Evolutionary conservation across 768 basidiomycete species (phyloP), one percentile per base, ranked within the genome.

Genomic region (Sporobolomyces phaffii): DNA sequence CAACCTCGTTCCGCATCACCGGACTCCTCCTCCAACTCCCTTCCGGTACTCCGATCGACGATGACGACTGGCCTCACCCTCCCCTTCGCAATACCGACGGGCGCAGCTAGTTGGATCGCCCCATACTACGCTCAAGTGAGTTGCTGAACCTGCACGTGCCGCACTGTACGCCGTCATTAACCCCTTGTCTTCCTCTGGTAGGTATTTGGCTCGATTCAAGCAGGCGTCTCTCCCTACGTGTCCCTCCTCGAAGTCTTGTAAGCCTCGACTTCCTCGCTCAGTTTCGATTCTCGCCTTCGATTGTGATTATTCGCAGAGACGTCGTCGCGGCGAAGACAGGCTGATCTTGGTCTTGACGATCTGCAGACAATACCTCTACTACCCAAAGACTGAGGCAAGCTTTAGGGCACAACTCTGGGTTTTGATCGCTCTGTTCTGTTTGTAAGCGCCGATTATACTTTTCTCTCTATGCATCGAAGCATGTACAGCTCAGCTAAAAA

Each of bases 61-160:
- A 38, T 17, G 38, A 17, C 38, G 9, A 9, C 18, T 45, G 7
- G 11, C 44, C 11, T 24, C 8, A 20, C 31, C 4, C 31, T 52
- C 7, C 50, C 50, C 5, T 52, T 52, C 50, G 28, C 28, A 14
- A 22, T 52, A 6, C 54, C 54, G n/a, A 14, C 10, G 9, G 41
- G 22, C 22, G 43, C 7, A 11, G 9, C 53, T 11, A 33, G 40
- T 31, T 64, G 62, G 62, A 64, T 64, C 62, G 38, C 20, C 1
- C 28, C 38, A 1, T 26, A 51, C 38, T 64, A 50, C 38, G 38
- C 20, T 2, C 20, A 41, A 1, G 20, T 64, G 13, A n/a, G n/a
- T n/a, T n/a, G n/a, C n/a, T n/a, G n/a, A n/a, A n/a, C n/a, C n/a
- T n/a, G n/a, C n/a, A n/a, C n/a, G n/a, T n/a, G n/a, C n/a, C n/a